phyloP scores from a whole-genome alignment of 1,284 basidiomycete species.

The Peniophora sp. region DNA sequence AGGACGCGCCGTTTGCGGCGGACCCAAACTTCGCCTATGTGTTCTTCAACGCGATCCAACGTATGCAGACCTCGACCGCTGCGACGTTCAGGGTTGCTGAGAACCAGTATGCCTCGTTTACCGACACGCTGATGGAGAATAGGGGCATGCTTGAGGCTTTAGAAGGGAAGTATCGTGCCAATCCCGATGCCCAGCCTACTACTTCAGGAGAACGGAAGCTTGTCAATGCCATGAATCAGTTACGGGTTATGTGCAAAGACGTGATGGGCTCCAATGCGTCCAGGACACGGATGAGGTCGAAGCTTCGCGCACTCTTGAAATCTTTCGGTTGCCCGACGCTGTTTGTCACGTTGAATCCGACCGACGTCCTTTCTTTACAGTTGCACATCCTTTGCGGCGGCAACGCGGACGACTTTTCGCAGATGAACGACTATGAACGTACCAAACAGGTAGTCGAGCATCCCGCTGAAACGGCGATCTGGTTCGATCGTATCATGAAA shows the following conservation, averaged over 20 bases:
- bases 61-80: background rate
- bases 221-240: background rate
- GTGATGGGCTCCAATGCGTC: background rate
- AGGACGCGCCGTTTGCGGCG: background rate
- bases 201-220: background rate
- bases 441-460: conserved; percentile 6
- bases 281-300: background rate
- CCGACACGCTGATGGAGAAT: background rate
- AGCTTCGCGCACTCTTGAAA: conserved; percentile 7
- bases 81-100: background rate
- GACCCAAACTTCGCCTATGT: background rate
- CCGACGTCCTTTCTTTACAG: background rate
- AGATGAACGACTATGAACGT: background rate
- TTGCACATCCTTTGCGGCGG: background rate
- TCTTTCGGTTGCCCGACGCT: background rate
- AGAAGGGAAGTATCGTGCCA: background rate
- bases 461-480: conserved; percentile 9
- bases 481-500: conserved; percentile 13
- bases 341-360: background rate
- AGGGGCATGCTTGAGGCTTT: background rate
- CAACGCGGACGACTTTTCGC: background rate
- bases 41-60: background rate
- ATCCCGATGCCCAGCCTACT: background rate
- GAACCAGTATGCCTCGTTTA: background rate
- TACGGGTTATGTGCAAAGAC: background rate